Conservation (phyloP, 2,329 filamentous ascomycete genomes). For the Aspergillus transmontanensis region DNA sequence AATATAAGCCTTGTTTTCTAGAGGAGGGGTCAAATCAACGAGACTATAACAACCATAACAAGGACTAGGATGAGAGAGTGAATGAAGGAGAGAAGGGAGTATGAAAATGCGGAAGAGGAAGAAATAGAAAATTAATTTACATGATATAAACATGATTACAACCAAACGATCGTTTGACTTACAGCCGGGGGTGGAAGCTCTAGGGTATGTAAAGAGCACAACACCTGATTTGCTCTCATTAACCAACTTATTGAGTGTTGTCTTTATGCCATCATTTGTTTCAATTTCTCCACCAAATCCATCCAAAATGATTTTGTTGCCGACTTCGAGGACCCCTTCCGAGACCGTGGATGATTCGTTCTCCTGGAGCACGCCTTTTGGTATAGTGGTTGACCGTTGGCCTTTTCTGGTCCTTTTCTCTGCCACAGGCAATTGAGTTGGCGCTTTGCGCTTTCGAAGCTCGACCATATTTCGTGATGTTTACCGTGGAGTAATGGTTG, state of each 20-base stretch:
- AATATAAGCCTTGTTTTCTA: slow-evolving; percentile 9
- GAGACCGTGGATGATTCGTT: slow-evolving; percentile 24
- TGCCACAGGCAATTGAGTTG: slow-evolving; percentile 45
- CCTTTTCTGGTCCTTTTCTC: slow-evolving; percentile 32
- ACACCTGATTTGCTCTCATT: slow-evolving; percentile 83
- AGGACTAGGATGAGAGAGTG: background rate
- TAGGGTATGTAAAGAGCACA: slow-evolving; percentile 93
- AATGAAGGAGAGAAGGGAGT: background rate
- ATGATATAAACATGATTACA: background rate
- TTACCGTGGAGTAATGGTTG: background rate
- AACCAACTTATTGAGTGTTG: slow-evolving; percentile 76
- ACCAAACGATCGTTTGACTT: slow-evolving; percentile 48
- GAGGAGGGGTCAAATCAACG: background rate
- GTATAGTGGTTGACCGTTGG: slow-evolving; percentile 29
- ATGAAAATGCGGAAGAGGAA: background rate
- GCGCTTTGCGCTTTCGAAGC: slow-evolving; percentile 64
- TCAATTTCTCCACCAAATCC: slow-evolving; percentile 71
- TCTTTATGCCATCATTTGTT: slow-evolving; percentile 80
- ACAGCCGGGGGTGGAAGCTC: slow-evolving; percentile 93
- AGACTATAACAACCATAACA: background rate
- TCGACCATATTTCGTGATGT: slow-evolving; percentile 50
- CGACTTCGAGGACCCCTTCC: slow-evolving; percentile 38
- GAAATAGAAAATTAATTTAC: background rate
- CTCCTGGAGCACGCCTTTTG: slow-evolving; percentile 34
- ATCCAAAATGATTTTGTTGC: slow-evolving; percentile 56